Evolutionary conservation across 2,329 filamentous ascomycete genomes (phyloP).

Genomic region (Diaporthe sp.): DNA sequence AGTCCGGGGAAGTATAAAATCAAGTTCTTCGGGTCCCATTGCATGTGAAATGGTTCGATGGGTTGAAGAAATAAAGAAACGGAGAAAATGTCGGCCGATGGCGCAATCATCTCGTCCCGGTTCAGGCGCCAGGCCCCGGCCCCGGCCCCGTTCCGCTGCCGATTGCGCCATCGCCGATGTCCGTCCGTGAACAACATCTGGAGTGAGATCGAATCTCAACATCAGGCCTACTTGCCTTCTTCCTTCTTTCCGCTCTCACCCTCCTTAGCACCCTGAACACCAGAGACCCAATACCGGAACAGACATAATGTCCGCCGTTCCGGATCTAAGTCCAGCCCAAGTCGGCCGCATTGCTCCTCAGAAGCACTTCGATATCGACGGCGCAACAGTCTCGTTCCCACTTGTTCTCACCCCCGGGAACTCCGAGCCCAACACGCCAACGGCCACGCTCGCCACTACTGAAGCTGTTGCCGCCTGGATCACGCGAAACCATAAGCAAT

Average conservation of each 20-base stretch:
- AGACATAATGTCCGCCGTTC: slow-evolving; percentile 7
- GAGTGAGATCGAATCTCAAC: neutral
- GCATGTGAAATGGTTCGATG: neutral
- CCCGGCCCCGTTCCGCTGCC: slow-evolving; percentile 10
- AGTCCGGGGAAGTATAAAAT: neutral
- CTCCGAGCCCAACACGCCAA: slow-evolving; percentile 41
- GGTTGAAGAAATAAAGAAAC: neutral
- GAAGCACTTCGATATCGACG: slow-evolving; percentile 34
- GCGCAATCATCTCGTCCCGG: slow-evolving; percentile 30
- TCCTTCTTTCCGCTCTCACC: neutral
- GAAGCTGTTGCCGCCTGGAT: slow-evolving; percentile 35
- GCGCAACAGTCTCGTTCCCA: slow-evolving; percentile 29
- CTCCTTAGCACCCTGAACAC: too few relatives aligned
- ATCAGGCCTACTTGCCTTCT: neutral
- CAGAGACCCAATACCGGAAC: neutral
- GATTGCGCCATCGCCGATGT: slow-evolving; percentile 32
- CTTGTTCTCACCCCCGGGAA: slow-evolving; percentile 38
- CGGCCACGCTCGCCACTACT: slow-evolving; percentile 8
- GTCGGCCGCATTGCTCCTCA: slow-evolving; percentile 31
- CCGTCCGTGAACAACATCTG: neutral
- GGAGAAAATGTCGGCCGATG: slow-evolving; percentile 40
- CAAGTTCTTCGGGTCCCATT: neutral
- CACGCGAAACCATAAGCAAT: slow-evolving; percentile 16
- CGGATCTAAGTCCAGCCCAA: slow-evolving; percentile 34
- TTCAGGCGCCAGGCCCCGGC: neutral